Evolutionary conservation across 495 filamentous ascomycete species (phyloP).

Genomic region (Saxophila tyrrhenica): DNA sequence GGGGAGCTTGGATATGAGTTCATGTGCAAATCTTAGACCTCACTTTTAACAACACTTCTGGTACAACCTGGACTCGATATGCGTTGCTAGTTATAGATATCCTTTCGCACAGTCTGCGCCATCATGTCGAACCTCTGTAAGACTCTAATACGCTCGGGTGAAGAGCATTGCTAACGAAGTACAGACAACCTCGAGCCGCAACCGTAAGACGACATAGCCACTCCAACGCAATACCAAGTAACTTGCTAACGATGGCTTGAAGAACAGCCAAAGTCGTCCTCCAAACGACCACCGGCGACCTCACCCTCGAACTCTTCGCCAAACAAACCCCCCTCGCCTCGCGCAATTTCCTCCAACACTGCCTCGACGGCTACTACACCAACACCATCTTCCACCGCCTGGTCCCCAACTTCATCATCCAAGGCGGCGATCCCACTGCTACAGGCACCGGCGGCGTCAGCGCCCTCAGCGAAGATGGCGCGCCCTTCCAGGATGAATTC

Average conservation of each 20-base stretch:
- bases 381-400: slow-evolving; percentile 88
- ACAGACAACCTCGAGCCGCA: background rate
- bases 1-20: no score
- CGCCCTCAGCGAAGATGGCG: slow-evolving; percentile 69
- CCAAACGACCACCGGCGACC: slow-evolving; percentile 76
- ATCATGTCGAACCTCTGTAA: slow-evolving; percentile 85
- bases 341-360: slow-evolving; percentile 93
- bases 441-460: slow-evolving; percentile 85
- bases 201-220: background rate
- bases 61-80: no score
- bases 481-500: slow-evolving; percentile 81
- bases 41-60: no score
- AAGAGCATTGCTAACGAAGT: background rate
- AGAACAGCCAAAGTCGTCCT: slow-evolving; percentile 83
- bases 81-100: no score
- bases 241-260: slow-evolving; percentile 43
- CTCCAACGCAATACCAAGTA: background rate
- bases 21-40: background rate
- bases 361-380: slow-evolving; percentile 87
- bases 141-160: slow-evolving; percentile 19
- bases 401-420: slow-evolving; percentile 80
- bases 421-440: slow-evolving; percentile 76
- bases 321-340: slow-evolving; percentile 83
- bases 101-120: background rate
- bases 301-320: slow-evolving; percentile 84